A percentile compares a stretch with the other conserved stretches of the same genome.
phyloP scores from a whole-genome alignment of 108 stramenopile genomes.

The Fragilaria radians region DNA sequence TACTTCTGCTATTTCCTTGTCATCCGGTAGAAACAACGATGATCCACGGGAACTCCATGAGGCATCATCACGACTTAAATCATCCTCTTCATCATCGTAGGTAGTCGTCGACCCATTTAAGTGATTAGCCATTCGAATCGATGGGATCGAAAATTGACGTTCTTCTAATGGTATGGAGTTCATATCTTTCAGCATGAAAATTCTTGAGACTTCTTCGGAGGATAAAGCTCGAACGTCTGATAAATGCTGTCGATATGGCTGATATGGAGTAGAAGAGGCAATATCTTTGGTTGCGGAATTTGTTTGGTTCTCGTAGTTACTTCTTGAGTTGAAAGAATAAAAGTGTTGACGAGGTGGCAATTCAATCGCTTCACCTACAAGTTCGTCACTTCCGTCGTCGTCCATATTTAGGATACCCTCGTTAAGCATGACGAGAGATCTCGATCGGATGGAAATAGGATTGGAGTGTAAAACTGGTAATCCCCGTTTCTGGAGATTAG shows the following conservation, averaged over 20 bases:
- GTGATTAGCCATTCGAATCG: slow-evolving; percentile 17
- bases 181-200: neutral
- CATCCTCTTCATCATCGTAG: slow-evolving; percentile 15
- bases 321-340: slow-evolving; percentile 1
- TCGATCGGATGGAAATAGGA: neutral
- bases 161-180: slow-evolving; percentile 18
- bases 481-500: neutral
- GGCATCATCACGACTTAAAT: slow-evolving; percentile 5
- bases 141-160: slow-evolving; percentile 10
- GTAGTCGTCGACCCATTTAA: slow-evolving; percentile 11
- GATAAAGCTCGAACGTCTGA: neutral
- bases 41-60: slow-evolving; percentile 9
- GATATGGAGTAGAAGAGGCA: neutral
- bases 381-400: neutral
- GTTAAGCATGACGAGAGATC: neutral
- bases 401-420: neutral
- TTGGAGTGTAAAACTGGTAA: neutral
- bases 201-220: neutral
- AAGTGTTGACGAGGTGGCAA: neutral
- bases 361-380: neutral
- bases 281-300: neutral
- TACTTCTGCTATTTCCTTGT: neutral
- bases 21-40: slow-evolving; percentile 13
- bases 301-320: neutral
- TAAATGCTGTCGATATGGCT: slow-evolving; percentile 2